A percentile compares a stretch with the other conserved stretches of the same genome.
Evolutionary conservation across 495 filamentous ascomycete species (phyloP).

Genomic region (Penicillium pancosmium): DNA sequence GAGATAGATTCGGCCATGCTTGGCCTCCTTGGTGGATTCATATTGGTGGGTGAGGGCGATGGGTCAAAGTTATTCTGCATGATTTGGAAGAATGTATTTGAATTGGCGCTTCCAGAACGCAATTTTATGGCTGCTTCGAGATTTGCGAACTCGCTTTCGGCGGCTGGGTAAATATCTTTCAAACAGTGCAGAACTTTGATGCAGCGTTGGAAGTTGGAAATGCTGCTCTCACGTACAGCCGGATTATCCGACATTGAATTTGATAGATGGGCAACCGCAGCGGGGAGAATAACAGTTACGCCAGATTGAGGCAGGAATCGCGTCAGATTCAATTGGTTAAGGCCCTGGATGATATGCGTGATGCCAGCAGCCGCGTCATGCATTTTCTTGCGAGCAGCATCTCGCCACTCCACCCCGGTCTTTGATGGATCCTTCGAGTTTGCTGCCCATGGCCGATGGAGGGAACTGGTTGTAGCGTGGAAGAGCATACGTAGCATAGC

Average conservation of each 20-base stretch:
- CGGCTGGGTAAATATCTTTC: constrained; percentile 80
- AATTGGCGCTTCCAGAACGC: constrained; percentile 32
- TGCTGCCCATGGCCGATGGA: constrained; percentile 78
- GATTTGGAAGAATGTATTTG: constrained; percentile 37
- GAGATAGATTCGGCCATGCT: constrained; percentile 19
- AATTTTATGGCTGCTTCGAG: constrained; percentile 76
- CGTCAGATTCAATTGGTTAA: constrained; percentile 69
- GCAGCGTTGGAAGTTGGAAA: constrained; percentile 75
- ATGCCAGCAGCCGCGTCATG: constrained; percentile 76
- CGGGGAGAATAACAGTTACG: constrained; percentile 82
- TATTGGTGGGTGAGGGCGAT: constrained; percentile 13
- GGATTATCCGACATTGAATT: constrained; percentile 77
- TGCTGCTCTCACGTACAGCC: constrained; percentile 62
- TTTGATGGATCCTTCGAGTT: constrained; percentile 52
- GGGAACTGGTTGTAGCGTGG: constrained; percentile 79
- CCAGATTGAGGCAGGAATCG: constrained; percentile 80
- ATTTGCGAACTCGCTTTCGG: constrained; percentile 78
- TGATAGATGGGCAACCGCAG: constrained; percentile 83
- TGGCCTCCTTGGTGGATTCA: constrained; percentile 15
- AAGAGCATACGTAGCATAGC: constrained; percentile 85
- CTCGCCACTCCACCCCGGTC: constrained; percentile 37
- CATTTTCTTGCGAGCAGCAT: constrained; percentile 68
- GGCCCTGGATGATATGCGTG: constrained; percentile 69
- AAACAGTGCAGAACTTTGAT: constrained; percentile 76
- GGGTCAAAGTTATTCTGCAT: constrained; percentile 38